phyloP scores from a whole-genome alignment of 2,329 filamentous ascomycete species.

The Epichloe hybrida region DNA sequence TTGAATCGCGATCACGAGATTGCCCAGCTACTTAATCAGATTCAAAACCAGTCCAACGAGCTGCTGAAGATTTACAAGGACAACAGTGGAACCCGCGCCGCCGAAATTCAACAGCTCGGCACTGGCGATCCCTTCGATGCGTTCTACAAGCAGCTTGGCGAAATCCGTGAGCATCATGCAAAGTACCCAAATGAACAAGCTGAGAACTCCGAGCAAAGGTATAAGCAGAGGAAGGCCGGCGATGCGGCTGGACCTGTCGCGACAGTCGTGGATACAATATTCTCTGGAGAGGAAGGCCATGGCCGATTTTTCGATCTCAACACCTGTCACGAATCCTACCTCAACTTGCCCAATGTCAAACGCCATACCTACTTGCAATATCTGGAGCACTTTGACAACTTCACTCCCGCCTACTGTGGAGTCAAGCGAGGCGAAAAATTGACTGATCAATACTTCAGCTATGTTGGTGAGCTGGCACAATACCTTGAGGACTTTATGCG shows the following conservation, averaged over 20 bases:
- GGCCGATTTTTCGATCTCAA: slow-evolving; percentile 88
- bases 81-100: slow-evolving; percentile 53
- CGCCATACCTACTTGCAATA: slow-evolving; percentile 85
- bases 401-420: slow-evolving; percentile 57
- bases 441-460: slow-evolving; percentile 85
- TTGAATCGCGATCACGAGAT: slow-evolving; percentile 89
- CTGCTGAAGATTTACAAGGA: slow-evolving; percentile 78
- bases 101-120: slow-evolving; percentile 73
- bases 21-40: slow-evolving; percentile 70
- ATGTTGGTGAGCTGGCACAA: slow-evolving; percentile 63
- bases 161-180: slow-evolving; percentile 77
- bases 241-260: slow-evolving; percentile 50
- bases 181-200: slow-evolving; percentile 89
- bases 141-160: slow-evolving; percentile 74
- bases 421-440: slow-evolving; percentile 74
- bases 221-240: slow-evolving; percentile 54
- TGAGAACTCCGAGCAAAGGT: slow-evolving; percentile 87
- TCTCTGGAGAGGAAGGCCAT: slow-evolving; percentile 89
- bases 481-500: slow-evolving; percentile 86
- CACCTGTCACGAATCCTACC: slow-evolving; percentile 68
- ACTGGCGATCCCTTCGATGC: slow-evolving; percentile 78
- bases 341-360: slow-evolving; percentile 80
- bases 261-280: slow-evolving; percentile 74
- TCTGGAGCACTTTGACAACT: slow-evolving; percentile 79
- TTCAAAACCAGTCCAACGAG: slow-evolving; percentile 71